Evolutionary conservation across 768 basidiomycete species (phyloP), one percentile per base, ranked within the genome.

Genomic region (Naematelia encephala): DNA sequence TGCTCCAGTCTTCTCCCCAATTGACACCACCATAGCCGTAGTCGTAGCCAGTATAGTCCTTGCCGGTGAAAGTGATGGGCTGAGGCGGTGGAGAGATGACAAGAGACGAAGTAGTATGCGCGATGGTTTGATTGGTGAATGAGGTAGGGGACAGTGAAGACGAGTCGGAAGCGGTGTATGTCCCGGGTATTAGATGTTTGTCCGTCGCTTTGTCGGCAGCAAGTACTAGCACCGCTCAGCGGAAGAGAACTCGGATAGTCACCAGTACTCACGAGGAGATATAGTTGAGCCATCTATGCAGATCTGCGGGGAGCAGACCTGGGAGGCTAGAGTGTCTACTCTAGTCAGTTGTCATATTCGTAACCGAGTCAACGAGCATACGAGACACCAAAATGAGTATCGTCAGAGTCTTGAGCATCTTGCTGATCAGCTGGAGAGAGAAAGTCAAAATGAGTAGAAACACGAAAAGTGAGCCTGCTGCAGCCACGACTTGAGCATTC

Each of bases 1-100:
- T 69, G 39, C 54, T 56, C 69, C 69, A 73, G 3, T 52, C 25
- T 14, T 47, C 8, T 2, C 14, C 30, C 59, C 64, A 63, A 44
- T 34, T 46, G 11, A 45, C 28, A 16, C 45, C 50, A 13, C n/a
- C 29, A 51, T 51, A 61, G n/a, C 46, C 5, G 1, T 34, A 25
- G 0, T 26, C 19, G 16, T n/a, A 16, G 14, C 67, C 65, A 8
- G n/a, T 19, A 45, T 70, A 73, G 1, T 22, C 28, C 0, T n/a
- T 3, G 1, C 30, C 26, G 5, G 28, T 26, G 45, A 66, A 70
- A n/a, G 57, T 46, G 4, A 70, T 47, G 2, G 69, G 67, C 0
- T 21, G 42, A 25, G 51, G 14, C 0, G 72, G 72, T 19, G 48
- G 49, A 2, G 65, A 47, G 25, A 73, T 56, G 23, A 53, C 43